These are phyloP conservation scores for Candida dubliniensis DNA, from an alignment of 1,139 yeast species.

Conservation along the genomic window DNA sequence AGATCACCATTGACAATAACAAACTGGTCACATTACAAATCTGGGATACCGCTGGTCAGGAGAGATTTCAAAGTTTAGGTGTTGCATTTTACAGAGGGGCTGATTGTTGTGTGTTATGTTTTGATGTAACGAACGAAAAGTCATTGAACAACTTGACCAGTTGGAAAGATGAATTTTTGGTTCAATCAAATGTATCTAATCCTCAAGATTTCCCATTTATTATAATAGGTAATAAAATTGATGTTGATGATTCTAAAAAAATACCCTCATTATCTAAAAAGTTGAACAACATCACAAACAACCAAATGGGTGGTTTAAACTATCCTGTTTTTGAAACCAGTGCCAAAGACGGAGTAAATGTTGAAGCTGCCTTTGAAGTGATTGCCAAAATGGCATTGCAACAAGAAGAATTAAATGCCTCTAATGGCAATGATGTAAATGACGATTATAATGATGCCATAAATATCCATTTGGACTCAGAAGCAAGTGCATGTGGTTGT, in stretches of 20 bases:
- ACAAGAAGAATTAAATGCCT: slow-evolving; percentile 86
- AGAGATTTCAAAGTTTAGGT: slow-evolving; percentile 92
- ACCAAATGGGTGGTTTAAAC: slow-evolving; percentile 70
- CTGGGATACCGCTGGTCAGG: slow-evolving; percentile 99
- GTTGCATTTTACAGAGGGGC: slow-evolving; percentile 98
- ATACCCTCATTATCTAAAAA: slow-evolving; percentile 74
- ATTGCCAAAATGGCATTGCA: slow-evolving; percentile 93
- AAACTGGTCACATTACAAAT: slow-evolving; percentile 81
- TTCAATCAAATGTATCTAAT: slow-evolving; percentile 89
- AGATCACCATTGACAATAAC: slow-evolving; percentile 74
- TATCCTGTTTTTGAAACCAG: slow-evolving; percentile 92
- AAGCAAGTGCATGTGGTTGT: slow-evolving; percentile 76
- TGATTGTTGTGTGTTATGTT: slow-evolving; percentile 94
- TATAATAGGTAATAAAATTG: slow-evolving; percentile 91
- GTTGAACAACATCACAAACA: slow-evolving; percentile 80
- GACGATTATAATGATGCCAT: slow-evolving; percentile 93
- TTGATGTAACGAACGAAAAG: slow-evolving; percentile 90
- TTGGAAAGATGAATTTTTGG: slow-evolving; percentile 94
- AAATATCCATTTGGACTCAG: slow-evolving; percentile 88
- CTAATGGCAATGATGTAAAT: slow-evolving; percentile 71
- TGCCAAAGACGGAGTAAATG: slow-evolving; percentile 92
- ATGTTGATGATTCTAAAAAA: slow-evolving; percentile 88
- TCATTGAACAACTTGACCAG: slow-evolving; percentile 85
- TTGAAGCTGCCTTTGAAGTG: slow-evolving; percentile 93
- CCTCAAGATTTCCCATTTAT: slow-evolving; percentile 97